A percentile compares a stretch with the other conserved stretches of the same genome.
Evolutionary conservation across 768 basidiomycete genomes (phyloP).

Genomic region (Calvatia gigantea): DNA sequence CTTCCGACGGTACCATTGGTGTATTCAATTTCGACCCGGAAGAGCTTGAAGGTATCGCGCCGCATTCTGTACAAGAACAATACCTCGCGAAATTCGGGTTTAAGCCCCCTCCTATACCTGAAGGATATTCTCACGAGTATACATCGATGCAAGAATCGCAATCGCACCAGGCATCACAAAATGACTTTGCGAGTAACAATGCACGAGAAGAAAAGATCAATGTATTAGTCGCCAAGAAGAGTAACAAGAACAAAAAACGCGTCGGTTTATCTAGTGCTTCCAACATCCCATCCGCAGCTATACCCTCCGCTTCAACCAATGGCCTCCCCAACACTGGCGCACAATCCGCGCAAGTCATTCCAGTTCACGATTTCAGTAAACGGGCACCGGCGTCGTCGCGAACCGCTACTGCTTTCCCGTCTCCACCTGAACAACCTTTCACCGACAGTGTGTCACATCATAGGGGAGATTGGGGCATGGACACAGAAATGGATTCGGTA

Average conservation of each 20-base stretch:
- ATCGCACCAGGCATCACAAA: constrained; percentile 26
- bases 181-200: constrained; percentile 15
- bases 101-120: constrained; percentile 58
- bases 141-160: constrained; percentile 23
- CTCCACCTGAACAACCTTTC: constrained; percentile 48
- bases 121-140: constrained; percentile 64
- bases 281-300: constrained; percentile 15
- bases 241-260: constrained; percentile 59
- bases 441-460: constrained; percentile 31
- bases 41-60: constrained; percentile 80
- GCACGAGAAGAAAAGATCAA: constrained; percentile 61
- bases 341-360: constrained; percentile 30
- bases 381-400: constrained; percentile 18
- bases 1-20: constrained; percentile 92
- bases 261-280: constrained; percentile 19
- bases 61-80: constrained; percentile 67
- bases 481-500: constrained; percentile 50
- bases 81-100: constrained; percentile 85
- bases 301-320: constrained; percentile 19
- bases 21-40: constrained; percentile 80
- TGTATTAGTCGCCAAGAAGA: constrained; percentile 71
- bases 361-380: constrained; percentile 23
- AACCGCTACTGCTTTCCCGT: constrained; percentile 36
- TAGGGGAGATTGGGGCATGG: constrained; percentile 25
- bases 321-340: constrained; percentile 22